Evolutionary conservation across 306 rosid genomes (phyloP).

Genomic region (Medicago truncatula): DNA sequence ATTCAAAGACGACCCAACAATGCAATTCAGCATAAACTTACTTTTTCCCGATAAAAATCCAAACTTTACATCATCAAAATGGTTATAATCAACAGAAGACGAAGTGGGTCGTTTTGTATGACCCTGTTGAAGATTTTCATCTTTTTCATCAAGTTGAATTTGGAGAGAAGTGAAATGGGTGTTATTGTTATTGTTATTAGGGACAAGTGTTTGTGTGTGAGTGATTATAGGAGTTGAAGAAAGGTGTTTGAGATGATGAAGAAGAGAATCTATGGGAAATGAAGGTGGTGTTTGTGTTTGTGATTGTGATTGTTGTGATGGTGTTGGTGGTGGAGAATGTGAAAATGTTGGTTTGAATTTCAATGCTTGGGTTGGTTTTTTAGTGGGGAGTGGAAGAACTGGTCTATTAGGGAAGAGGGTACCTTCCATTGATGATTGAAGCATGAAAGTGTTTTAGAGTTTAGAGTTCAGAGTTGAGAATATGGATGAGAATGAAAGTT

Average conservation of each 20-base stretch:
- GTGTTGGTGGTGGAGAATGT: conserved; percentile 46
- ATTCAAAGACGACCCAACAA: conserved; percentile 62
- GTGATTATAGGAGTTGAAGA: conserved; percentile 54
- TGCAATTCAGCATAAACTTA: conserved; percentile 69
- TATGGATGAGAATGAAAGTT: not conserved
- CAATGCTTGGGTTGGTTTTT: conserved; percentile 54
- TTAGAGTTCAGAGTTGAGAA: no score
- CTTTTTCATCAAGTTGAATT: conserved; percentile 42
- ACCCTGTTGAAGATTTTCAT: conserved; percentile 20
- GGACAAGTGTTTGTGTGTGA: conserved; percentile 38
- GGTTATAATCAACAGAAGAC: conserved; percentile 41
- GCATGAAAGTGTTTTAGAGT: not conserved
- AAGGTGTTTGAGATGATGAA: conserved; percentile 76
- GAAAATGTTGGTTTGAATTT: conserved; percentile 66
- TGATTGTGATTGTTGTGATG: not conserved
- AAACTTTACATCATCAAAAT: conserved; percentile 39
- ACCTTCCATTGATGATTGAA: conserved; percentile 67
- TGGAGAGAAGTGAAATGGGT: conserved; percentile 54
- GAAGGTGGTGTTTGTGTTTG: conserved; percentile 52
- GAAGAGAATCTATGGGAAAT: conserved; percentile 75
- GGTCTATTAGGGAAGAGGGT: conserved; percentile 73
- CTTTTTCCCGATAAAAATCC: conserved; percentile 70
- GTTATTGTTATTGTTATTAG: conserved; percentile 38
- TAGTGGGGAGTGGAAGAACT: conserved; percentile 58
- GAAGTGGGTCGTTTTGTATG: conserved; percentile 48